Evolutionary conservation across 2,329 filamentous ascomycete genomes (phyloP).

Genomic region (Hortaea sp.): DNA sequence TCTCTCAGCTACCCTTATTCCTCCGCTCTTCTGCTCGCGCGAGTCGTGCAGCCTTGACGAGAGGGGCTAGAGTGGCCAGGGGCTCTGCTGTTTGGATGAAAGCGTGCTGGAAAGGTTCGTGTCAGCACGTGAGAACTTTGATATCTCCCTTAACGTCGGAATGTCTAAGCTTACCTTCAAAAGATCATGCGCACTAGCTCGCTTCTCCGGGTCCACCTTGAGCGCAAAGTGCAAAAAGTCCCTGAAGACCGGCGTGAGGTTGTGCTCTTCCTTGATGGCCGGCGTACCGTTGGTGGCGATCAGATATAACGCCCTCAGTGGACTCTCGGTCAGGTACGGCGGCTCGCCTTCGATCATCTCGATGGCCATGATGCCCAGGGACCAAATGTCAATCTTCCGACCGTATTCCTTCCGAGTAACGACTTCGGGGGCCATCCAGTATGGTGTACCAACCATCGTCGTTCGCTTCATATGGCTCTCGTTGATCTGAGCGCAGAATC

Average conservation of each 20-base stretch:
- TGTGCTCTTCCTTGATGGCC: constrained; percentile 83
- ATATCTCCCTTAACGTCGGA: not conserved
- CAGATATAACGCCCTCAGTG: constrained; percentile 81
- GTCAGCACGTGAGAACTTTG: not conserved
- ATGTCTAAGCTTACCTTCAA: constrained; percentile 60
- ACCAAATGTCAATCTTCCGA: constrained; percentile 98
- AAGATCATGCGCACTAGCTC: constrained; percentile 87
- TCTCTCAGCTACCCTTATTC: constrained; percentile 33
- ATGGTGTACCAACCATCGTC: constrained; percentile 97
- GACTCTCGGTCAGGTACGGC: constrained; percentile 90
- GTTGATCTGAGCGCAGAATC: constrained; percentile 97
- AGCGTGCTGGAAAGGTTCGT: constrained; percentile 26
- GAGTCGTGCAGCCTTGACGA: constrained; percentile 76
- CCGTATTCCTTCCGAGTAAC: constrained; percentile 97
- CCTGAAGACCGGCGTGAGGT: constrained; percentile 68
- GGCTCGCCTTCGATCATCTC: constrained; percentile 99
- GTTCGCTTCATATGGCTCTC: constrained; percentile 94
- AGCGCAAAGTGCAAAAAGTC: constrained; percentile 90
- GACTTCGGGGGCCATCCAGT: constrained; percentile 99
- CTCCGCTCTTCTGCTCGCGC: constrained; percentile 67
- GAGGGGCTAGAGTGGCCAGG: constrained; percentile 63
- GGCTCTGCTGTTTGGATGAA: constrained; percentile 45
- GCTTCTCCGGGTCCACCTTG: constrained; percentile 94
- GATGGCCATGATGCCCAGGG: constrained; percentile 96
- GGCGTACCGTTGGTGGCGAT: constrained; percentile 97